Conservation (phyloP, 2,329 filamentous ascomycete species). For the Setomelanomma holmii region DNA sequence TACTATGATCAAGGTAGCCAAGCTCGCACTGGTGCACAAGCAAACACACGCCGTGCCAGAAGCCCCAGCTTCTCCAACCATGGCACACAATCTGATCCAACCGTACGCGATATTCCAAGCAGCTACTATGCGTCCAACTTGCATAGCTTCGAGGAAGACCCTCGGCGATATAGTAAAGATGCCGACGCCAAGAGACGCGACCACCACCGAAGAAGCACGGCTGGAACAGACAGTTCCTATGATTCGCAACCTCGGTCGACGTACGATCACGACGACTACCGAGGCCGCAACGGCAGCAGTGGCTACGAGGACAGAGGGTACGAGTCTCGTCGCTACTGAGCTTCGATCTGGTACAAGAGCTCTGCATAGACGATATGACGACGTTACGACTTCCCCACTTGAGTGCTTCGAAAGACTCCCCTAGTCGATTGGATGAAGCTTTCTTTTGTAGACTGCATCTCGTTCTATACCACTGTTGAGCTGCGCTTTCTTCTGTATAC, state of each 20-base stretch:
- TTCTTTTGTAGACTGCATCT: slow-evolving; percentile 5
- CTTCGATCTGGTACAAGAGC: background rate
- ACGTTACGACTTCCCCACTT: slow-evolving; percentile 5
- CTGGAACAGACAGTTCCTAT: slow-evolving; percentile 34
- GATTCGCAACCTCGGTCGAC: slow-evolving; percentile 36
- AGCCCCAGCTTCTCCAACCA: slow-evolving; percentile 46
- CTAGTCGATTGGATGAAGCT: background rate
- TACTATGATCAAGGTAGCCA: slow-evolving; percentile 30
- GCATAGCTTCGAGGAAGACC: slow-evolving; percentile 42
- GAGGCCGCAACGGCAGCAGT: slow-evolving; percentile 27
- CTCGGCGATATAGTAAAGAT: slow-evolving; percentile 39
- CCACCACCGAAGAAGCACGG: slow-evolving; percentile 33
- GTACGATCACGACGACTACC: slow-evolving; percentile 44
- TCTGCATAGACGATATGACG: background rate
- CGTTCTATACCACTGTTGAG: slow-evolving; percentile 6
- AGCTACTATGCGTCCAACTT: slow-evolving; percentile 42
- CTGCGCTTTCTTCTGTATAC: background rate
- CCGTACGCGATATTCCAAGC: slow-evolving; percentile 38
- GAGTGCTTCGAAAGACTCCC: background rate
- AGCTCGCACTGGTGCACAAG: slow-evolving; percentile 29
- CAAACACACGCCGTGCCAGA: slow-evolving; percentile 30
- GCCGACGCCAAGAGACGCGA: slow-evolving; percentile 36
- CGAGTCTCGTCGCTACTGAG: slow-evolving; percentile 40
- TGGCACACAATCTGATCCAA: slow-evolving; percentile 44
- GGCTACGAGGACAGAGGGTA: slow-evolving; percentile 39